Evolutionary conservation across 495 filamentous ascomycete genomes (phyloP), one percentile per base, ranked within the genome.

Genomic region (Durotheca rogersii): DNA sequence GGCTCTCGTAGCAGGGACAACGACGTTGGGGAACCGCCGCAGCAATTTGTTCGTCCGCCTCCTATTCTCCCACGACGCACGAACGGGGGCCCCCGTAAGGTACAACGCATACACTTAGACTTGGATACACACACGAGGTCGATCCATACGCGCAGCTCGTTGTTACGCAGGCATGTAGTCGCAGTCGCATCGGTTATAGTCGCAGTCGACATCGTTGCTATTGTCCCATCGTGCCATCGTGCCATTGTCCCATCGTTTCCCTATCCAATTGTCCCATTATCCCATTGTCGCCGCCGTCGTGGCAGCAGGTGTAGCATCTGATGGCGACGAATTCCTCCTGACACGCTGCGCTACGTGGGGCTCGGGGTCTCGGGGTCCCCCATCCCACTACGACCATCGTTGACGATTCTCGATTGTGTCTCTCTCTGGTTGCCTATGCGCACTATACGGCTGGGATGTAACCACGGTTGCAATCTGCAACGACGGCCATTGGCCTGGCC

Each of bases 371-470:
- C 56, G 56, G 56, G 47, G 42, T 53, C 51, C 32, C 46, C 41
- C 50, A 46, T 47, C 51, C 56, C 46, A 54, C 56, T 50, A 47
- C 56, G 39, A 53, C 50, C 21, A 20, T 41, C 41, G 20, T 41
- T 7, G 30, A 47, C 29, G 55, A 53, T 31, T 27, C 47, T 59
- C 41, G 37, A 54, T 37, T 54, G 39, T n/a, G n/a, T n/a, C n/a
- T n/a, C n/a, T 54, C 56, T 45, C 50, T 36, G 40, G 31, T 59
- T 31, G 40, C 17, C 46, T 41, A 31, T 59, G n/a, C n/a, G n/a
- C n/a, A n/a, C n/a, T n/a, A n/a, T n/a, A n/a, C n/a, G 50, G 56
- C 47, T 36, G 50, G 54, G 45, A 54, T 59, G 56, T 35, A 43
- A 51, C 56, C 34, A 36, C 18, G 34, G 56, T 50, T 47, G 41